These are phyloP conservation scores for Stygiomarasmius scandens DNA, from an alignment of 1,284 basidiomycete genomes.

Conservation along the genomic window DNA sequence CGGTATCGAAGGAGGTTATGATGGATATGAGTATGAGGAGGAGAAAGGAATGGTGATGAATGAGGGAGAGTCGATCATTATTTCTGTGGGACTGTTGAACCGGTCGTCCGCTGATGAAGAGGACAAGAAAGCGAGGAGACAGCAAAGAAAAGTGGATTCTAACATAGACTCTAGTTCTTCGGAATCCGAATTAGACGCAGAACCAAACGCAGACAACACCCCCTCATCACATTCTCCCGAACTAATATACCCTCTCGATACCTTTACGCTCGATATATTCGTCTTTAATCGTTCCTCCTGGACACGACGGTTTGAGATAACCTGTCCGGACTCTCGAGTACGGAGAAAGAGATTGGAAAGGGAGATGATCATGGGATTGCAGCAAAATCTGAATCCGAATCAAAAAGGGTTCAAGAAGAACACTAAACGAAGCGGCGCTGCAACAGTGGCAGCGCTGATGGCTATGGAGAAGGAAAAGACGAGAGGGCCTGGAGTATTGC, in stretches of 20 bases:
- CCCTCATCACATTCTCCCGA: background rate
- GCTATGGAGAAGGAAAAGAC: slow-evolving; percentile 24
- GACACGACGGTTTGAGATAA: slow-evolving; percentile 78
- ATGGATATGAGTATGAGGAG: background rate
- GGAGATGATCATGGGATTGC: slow-evolving; percentile 21
- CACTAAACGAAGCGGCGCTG: slow-evolving; percentile 30
- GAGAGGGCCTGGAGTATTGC: slow-evolving; percentile 64
- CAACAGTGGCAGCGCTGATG: slow-evolving; percentile 14
- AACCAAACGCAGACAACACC: background rate
- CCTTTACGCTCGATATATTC: slow-evolving; percentile 85
- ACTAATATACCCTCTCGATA: slow-evolving; percentile 67
- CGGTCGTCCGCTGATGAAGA: slow-evolving; percentile 10
- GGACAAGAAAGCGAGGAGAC: slow-evolving; percentile 28
- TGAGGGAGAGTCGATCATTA: slow-evolving; percentile 61
- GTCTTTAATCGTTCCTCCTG: slow-evolving; percentile 85
- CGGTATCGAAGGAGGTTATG: slow-evolving; percentile 23
- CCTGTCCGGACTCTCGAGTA: slow-evolving; percentile 58
- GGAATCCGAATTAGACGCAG: background rate
- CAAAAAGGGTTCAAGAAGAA: slow-evolving; percentile 19
- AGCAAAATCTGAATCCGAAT: too few species aligned
- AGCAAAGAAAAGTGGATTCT: slow-evolving; percentile 31
- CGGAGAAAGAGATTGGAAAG: slow-evolving; percentile 42
- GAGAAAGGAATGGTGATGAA: slow-evolving; percentile 30
- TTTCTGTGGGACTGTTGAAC: slow-evolving; percentile 71
- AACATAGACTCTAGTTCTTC: background rate